phyloP scores from a whole-genome alignment of 306 rosid species.

The Lotus japonicus region DNA sequence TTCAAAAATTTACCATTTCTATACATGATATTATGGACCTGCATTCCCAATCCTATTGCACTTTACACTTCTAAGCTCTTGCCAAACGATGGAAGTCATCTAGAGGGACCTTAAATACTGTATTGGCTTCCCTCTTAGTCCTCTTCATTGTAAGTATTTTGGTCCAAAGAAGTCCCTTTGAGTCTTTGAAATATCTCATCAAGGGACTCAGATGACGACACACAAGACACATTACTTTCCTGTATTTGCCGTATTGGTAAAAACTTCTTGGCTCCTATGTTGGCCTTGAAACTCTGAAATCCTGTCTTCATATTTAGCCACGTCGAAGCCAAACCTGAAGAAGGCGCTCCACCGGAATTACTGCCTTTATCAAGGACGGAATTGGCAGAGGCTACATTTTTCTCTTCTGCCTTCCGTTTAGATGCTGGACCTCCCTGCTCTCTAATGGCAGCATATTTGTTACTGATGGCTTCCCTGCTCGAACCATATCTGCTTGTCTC shows the following conservation, averaged over 20 bases:
- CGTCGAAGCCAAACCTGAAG: constrained; percentile 63
- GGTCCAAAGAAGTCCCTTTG: constrained; percentile 49
- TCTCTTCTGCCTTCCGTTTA: constrained; percentile 44
- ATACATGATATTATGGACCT: constrained; percentile 37
- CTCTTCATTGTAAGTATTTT: constrained; percentile 32
- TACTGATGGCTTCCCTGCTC: constrained; percentile 71
- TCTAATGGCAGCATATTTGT: constrained; percentile 74
- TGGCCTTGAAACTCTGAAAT: constrained; percentile 70
- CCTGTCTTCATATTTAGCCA: constrained; percentile 84
- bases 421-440: constrained; percentile 56
- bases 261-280: constrained; percentile 62
- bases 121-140: constrained; percentile 28
- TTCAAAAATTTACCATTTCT: constrained; percentile 32
- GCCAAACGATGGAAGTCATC: constrained; percentile 29
- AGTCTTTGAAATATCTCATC: constrained; percentile 78
- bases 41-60: constrained; percentile 24
- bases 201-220: constrained; percentile 61
- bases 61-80: constrained; percentile 5
- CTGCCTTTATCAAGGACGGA: constrained; percentile 43
- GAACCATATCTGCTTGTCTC: constrained; percentile 58
- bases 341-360: constrained; percentile 24
- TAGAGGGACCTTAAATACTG: constrained; percentile 24
- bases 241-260: constrained; percentile 59
- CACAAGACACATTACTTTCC: constrained; percentile 41
- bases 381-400: constrained; percentile 40